phyloP scores from a whole-genome alignment of 1,284 basidiomycete genomes.

The Fistulinella cinereoalba region DNA sequence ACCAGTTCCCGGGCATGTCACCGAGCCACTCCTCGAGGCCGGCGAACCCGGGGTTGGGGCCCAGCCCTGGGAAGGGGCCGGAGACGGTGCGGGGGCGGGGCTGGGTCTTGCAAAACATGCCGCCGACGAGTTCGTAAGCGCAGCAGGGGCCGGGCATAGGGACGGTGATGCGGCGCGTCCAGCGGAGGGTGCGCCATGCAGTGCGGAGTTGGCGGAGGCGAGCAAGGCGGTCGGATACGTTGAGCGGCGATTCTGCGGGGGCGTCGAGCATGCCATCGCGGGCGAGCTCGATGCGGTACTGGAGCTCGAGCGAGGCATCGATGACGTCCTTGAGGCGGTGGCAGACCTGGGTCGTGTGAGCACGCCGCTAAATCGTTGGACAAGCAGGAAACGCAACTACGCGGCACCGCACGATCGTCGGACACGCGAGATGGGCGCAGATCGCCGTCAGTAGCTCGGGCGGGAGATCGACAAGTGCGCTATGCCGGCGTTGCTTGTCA shows the following conservation, averaged over 20 bases:
- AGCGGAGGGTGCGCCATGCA: conserved; percentile 43
- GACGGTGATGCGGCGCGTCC: conserved; percentile 32
- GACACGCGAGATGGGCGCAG: conserved; percentile 6
- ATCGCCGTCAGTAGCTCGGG: conserved; percentile 17
- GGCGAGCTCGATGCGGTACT: conserved; percentile 49
- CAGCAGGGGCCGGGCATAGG: conserved; percentile 42
- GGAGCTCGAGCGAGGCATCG: conserved; percentile 39
- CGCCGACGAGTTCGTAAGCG: conserved; percentile 58
- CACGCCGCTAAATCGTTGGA: too few relatives aligned
- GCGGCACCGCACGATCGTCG: conserved; percentile 22
- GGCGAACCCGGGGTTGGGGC: too few relatives aligned
- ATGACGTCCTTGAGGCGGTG: conserved; percentile 35
- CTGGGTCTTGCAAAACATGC: conserved; percentile 49
- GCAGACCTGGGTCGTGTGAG: conserved; percentile 52
- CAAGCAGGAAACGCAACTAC: conserved; percentile 31
- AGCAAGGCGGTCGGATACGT: conserved; percentile 37
- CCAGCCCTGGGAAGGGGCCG: too few relatives aligned
- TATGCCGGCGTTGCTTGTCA: too few relatives aligned
- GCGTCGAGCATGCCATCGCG: conserved; percentile 39
- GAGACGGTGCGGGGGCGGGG: too few relatives aligned
- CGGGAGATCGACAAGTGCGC: conserved; percentile 17
- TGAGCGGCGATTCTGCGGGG: background rate
- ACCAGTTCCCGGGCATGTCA: too few relatives aligned
- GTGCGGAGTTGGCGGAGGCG: conserved; percentile 39
- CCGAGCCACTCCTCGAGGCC: too few relatives aligned